Evolutionary conservation across 805 yeast species (phyloP).

Genomic region (Candida berthetii): DNA sequence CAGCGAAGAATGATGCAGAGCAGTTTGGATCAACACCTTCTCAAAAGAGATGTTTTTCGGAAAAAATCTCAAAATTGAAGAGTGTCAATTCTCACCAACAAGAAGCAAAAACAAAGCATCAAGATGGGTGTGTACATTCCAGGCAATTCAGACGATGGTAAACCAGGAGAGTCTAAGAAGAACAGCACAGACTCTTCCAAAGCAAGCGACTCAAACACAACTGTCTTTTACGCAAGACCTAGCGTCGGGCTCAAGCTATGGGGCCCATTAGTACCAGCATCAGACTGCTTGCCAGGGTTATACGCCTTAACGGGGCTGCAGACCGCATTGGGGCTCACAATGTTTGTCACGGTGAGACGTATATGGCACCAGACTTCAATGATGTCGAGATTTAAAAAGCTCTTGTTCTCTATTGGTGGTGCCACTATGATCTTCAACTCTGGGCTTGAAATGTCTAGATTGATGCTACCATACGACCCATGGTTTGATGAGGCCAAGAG

Average conservation of each 20-base stretch:
- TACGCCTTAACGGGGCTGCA: conserved; percentile 48
- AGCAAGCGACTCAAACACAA: not conserved
- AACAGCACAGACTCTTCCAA: not conserved
- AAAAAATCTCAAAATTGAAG: too few species aligned
- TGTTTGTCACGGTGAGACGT: conserved; percentile 17
- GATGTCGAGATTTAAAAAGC: conserved; percentile 23
- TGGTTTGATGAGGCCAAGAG: conserved; percentile 64
- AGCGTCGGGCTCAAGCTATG: conserved; percentile 53
- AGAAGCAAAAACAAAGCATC: too few species aligned
- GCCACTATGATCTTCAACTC: conserved; percentile 43
- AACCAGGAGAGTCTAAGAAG: too few species aligned
- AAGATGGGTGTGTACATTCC: conserved; percentile 4
- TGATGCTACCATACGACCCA: conserved; percentile 50
- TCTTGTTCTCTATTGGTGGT: conserved; percentile 33
- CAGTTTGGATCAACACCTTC: too few species aligned
- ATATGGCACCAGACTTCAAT: conserved; percentile 19
- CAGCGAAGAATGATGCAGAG: too few species aligned
- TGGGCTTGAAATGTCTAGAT: conserved; percentile 48
- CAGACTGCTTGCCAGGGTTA: conserved; percentile 53
- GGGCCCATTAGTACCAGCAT: conserved; percentile 73
- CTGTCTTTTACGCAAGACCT: conserved; percentile 35
- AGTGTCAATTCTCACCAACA: too few species aligned
- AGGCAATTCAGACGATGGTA: not conserved
- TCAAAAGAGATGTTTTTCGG: too few species aligned
- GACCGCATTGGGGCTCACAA: conserved; percentile 37